These are phyloP conservation scores for Talaromyces sp. DNA, from an alignment of 2,329 filamentous ascomycete genomes.

Conservation along the genomic window DNA sequence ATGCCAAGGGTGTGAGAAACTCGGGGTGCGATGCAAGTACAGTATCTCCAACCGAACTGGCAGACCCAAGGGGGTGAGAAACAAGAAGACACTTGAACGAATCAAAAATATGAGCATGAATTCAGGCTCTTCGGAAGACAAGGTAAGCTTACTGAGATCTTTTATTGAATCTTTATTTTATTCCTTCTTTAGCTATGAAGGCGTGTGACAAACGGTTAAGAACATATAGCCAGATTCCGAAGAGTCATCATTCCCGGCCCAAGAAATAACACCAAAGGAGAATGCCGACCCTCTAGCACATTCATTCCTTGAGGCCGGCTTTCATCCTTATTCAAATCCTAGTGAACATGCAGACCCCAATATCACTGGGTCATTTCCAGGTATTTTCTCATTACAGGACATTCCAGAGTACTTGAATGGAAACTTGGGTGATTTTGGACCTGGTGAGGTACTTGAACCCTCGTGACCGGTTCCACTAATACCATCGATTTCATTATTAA, in stretches of 20 bases:
- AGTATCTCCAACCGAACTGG: slow-evolving; percentile 7
- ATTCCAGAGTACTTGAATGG: background rate
- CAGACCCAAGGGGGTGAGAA: slow-evolving; percentile 9
- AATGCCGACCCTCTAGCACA: background rate
- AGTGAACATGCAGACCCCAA: background rate
- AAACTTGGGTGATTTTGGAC: background rate
- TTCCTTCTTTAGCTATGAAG: background rate
- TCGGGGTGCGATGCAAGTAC: slow-evolving; percentile 4
- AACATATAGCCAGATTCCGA: background rate
- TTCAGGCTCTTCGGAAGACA: background rate
- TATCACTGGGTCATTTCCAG: background rate
- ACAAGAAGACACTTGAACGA: background rate
- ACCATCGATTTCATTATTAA: background rate
- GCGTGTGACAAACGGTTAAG: background rate
- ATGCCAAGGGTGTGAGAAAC: slow-evolving; percentile 12
- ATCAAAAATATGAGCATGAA: background rate
- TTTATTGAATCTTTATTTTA: background rate
- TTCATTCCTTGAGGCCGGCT: background rate
- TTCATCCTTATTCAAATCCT: background rate
- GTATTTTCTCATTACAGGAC: background rate
- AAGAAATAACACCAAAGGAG: background rate
- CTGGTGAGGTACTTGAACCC: background rate
- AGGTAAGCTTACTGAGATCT: background rate
- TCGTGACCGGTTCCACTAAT: background rate
- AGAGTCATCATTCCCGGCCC: background rate